Conservation (phyloP, 1,284 basidiomycete genomes). For the Trametes polyzona region DNA sequence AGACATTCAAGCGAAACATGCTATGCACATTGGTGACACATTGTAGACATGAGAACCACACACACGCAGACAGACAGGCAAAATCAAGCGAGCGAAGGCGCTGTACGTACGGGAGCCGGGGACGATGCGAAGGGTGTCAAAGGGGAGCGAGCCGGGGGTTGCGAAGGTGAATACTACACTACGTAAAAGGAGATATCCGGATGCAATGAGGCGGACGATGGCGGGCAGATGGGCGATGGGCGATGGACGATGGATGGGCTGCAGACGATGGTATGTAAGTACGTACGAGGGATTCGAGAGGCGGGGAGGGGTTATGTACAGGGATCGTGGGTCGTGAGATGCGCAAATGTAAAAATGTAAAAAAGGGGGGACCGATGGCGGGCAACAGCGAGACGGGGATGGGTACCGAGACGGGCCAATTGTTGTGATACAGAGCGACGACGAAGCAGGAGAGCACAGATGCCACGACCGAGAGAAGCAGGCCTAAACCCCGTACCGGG, state of each 20-base stretch:
- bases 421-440: slow-evolving; percentile 22
- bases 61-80: background rate
- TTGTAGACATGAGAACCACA: slow-evolving; percentile 2
- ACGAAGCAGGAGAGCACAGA: slow-evolving; percentile 5
- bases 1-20: too few species aligned
- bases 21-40: background rate
- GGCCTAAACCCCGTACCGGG: slow-evolving; percentile 73
- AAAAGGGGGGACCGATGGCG: slow-evolving; percentile 17
- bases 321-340: background rate
- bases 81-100: slow-evolving; percentile 17
- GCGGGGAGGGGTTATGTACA: background rate
- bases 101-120: background rate
- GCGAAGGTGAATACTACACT: slow-evolving; percentile 33
- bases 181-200: slow-evolving; percentile 30
- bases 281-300: background rate
- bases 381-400: slow-evolving; percentile 10
- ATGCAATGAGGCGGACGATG: slow-evolving; percentile 25
- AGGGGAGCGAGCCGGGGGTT: slow-evolving; percentile 6
- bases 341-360: slow-evolving; percentile 18
- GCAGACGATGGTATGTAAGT: background rate
- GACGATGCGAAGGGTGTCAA: slow-evolving; percentile 19
- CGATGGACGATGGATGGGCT: background rate
- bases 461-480: slow-evolving; percentile 1
- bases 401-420: slow-evolving; percentile 11
- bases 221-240: slow-evolving; percentile 1